A percentile compares a stretch with the other conserved stretches of the same genome.
These are phyloP conservation scores for Lindgomyces ingoldianus DNA, from an alignment of 495 filamentous ascomycete species.

Conservation along the genomic window DNA sequence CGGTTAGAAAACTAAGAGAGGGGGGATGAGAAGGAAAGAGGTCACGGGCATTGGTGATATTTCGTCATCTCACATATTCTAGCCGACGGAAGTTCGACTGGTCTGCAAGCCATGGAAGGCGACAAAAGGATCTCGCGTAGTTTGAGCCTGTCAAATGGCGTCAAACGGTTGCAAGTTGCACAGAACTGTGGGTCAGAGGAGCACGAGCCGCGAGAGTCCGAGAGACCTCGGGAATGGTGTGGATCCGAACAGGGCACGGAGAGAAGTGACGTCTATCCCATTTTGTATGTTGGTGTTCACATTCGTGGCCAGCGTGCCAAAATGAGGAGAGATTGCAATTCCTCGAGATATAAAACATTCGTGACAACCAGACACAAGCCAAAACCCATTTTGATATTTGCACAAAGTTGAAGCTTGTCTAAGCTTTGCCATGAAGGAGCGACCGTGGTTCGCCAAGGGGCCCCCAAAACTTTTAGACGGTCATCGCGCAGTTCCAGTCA, in stretches of 20 bases:
- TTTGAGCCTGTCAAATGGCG: too few species aligned
- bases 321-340: background rate
- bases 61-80: background rate
- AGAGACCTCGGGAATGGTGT: background rate
- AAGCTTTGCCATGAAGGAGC: constrained; percentile 24
- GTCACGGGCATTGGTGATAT: background rate
- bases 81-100: background rate
- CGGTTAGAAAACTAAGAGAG: background rate
- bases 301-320: background rate
- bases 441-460: constrained; percentile 8
- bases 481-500: background rate
- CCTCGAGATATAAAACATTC: background rate
- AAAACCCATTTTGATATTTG: background rate
- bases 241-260: background rate
- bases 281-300: background rate
- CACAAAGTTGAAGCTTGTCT: background rate
- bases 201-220: too few species aligned
- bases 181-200: background rate
- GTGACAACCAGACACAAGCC: background rate
- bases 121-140: background rate
- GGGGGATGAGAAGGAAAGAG: background rate
- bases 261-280: background rate
- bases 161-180: too few species aligned
- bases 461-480: constrained; percentile 14
- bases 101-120: background rate